Base-by-base conservation (phyloP, 805 yeast genomes). In the Pichia cabralensis region DNA sequence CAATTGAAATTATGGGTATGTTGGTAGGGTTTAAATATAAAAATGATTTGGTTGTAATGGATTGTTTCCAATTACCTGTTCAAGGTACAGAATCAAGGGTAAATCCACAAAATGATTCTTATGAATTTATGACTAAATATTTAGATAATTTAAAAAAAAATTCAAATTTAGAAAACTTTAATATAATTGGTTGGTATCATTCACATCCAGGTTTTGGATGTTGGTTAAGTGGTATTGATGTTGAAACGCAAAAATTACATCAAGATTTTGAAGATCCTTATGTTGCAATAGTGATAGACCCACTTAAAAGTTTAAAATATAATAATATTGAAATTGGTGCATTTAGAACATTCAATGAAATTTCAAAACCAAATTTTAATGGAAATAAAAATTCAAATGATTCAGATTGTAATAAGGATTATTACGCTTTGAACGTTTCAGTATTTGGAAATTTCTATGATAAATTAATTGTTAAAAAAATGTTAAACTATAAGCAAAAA, bases 201-300 rank as follows among this genome's bases (percentile, higher is more conserved):
- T 85, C 89, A 5, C 98, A 89, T 56, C 98, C 98, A 0, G 95
- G 96, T 0, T 89, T 86, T 55, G 96, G 96, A 13, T 88, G 96
- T 55, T 89, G 96, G 96, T 58, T 89, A 28, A 78, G 92, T 35
- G 94, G 92, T 4, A 85, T 89, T 26, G 97, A 89, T 57, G 94
- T 92, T 22, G 77, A 82, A 29, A 89, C 97, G 1, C 97, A 89
- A 53, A 57, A 65, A 16, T 67, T 85, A 51, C 85, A 88, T 48
- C 96, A 86, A 57, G 74, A 71, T 38, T 85, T 76, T 51, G 96
- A 86, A 54, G 96, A 86, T 48, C 96, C 96, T 1, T 86, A 82
- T 50, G 62, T 86, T 38, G 96, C 96, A 0, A 63, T 86, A 21
- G 96, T 86, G 7, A 69, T 88, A 33, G 96, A 86, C 56, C 96